Evolutionary conservation across 441 rosid genomes (phyloP), one percentile per base, ranked within the genome.

Genomic region (Populus trichocarpa): DNA sequence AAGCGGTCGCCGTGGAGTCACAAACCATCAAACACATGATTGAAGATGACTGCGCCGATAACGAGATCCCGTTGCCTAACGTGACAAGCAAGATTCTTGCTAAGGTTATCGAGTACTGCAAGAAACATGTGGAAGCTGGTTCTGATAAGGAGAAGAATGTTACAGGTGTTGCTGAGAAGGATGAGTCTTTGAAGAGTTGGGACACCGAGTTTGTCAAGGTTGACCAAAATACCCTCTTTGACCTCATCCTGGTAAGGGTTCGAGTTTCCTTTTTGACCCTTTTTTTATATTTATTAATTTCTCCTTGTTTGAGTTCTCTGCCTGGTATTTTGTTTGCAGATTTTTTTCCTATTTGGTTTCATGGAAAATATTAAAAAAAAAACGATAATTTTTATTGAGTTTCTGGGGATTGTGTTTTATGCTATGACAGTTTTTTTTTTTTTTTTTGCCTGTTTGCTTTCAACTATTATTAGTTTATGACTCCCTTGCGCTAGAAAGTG

Each of bases 171-270:
- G 3, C 32, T 3, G 70, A 53, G 14, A 50, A 33, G n/a, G 85
- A 85, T 3, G 85, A 79, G 8, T 80, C 75, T 3, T 81, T 87
- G 46, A 87, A 84, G 80, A 14, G 46, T n/a, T 89, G 89, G 87
- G 90, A 87, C 13, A 38, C 80, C 5, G 88, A 86, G 13, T 89
- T 85, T 67, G 84, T 85, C 77, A 81, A 77, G 57, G 90, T 87
- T 16, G 91, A 87, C 64, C 87, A 83, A 80, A 69, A 66, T 23
- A 83, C 87, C 65, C 87, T 87, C 59, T 88, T 84, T 42, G 90
- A 87, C 28, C 86, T 88, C 71, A 84, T 84, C 75, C 28, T 87
- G 85, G 88, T 88, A 59, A 5, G 69, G 65, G 5, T 8, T 16
- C 57, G 7, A 9, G 35, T 57, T 22, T 57, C 30, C 13, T 64